These are phyloP conservation scores for Benincasa hispida DNA, from an alignment of 306 rosid genomes.

Conservation along the genomic window DNA sequence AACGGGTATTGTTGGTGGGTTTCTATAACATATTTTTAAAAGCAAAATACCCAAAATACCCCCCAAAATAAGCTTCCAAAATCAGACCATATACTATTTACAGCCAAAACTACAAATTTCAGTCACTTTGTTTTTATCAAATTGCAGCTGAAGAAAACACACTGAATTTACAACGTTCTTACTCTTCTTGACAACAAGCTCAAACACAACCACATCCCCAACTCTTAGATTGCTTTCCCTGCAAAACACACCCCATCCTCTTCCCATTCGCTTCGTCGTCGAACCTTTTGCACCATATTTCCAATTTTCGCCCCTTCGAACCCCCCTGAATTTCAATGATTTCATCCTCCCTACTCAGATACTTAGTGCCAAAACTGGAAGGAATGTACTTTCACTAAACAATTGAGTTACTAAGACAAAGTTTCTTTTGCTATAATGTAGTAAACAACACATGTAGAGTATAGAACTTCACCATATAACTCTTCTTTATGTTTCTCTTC, in stretches of 20 bases:
- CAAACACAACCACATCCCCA: constrained; percentile 25
- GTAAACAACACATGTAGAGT: too few species aligned
- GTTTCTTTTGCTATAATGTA: not conserved
- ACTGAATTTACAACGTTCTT: constrained; percentile 2
- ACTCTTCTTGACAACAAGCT: constrained; percentile 11
- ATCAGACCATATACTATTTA: not conserved
- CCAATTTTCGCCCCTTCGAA: constrained; percentile 7
- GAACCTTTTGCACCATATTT: not conserved
- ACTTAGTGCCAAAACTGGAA: constrained; percentile 4
- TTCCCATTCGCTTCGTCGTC: not conserved
- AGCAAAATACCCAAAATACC: not conserved
- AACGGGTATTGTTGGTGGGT: too few species aligned
- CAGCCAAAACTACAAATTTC: not conserved
- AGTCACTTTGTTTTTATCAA: not conserved
- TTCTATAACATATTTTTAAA: not conserved
- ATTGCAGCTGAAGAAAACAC: not conserved
- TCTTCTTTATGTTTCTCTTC: accelerated
- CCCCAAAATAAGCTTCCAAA: not conserved
- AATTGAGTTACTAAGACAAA: not conserved
- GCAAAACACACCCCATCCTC: constrained; percentile 10
- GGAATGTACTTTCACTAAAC: constrained; percentile 19
- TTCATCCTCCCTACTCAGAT: not conserved
- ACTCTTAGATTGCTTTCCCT: not conserved
- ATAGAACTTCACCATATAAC: constrained; percentile 12
- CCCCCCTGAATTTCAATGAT: constrained; percentile 4